Evolutionary conservation across 2,329 filamentous ascomycete species (phyloP), one percentile per base, ranked within the genome.

Genomic region (Aspergillus sclerotialis): DNA sequence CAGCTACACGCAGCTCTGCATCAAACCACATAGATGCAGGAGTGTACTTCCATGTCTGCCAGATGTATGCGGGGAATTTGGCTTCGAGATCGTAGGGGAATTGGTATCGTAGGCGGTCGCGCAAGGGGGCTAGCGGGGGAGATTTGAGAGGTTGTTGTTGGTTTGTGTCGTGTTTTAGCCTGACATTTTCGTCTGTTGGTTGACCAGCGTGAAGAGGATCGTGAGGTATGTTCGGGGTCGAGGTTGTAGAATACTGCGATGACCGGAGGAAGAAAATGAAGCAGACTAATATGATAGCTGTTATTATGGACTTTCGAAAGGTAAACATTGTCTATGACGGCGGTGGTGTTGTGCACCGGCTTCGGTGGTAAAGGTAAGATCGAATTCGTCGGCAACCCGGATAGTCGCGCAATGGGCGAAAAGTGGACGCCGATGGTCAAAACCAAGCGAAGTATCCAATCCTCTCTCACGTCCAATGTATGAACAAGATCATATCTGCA

Each of bases 11-110:
- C 56, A 94, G 89, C 13, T 70, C 66, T 42, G 82, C 77, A 8
- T 64, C 65, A 56, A 98, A 98, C 42, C 84, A 73, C 32, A 77
- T 72, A 14, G 86, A 83, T 2, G 80, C 75, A 0, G 90, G 89
- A 1, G 79, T 84, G 53, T 78, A 82, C 62, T 93, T 95, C 92
- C 92, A 98, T 10, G 92, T 98, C 71, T 98, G 92, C 92, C 92
- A 98, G 56, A 98, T 93, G 69, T 94, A 96, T 37, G 88, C 89
- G 3, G 92, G 92, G 61, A 96, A 96, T 61, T 90, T 94, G 49
- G 72, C 64, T 54, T 88, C 79, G 43, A 90, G 73, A 53, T 94
- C 84, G 70, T 96, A 98, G 13, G 89, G 87, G 63, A 92, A 96
- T 50, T 93, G 84, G 68, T 94, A 95, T 33, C 81, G 82, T 37